Evolutionary conservation across 192 early-diverging fungal genomes (phyloP).

Genomic region (Coemansia sp.): DNA sequence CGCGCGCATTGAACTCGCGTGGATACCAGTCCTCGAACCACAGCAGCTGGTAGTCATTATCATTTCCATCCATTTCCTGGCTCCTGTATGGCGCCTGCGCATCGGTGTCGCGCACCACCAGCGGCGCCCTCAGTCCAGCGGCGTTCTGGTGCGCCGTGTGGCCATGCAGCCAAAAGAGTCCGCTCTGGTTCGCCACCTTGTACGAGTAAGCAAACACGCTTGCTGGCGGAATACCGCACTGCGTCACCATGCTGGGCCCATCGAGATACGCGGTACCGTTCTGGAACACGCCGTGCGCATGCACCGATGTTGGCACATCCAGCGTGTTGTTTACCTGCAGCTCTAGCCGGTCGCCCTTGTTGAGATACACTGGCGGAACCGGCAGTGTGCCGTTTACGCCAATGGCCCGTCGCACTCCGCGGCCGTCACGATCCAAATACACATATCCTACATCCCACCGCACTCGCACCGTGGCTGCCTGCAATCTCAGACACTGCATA

Average conservation of each 20-base stretch:
- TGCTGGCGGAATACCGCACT: slow-evolving; percentile 71
- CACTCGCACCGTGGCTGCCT: slow-evolving; percentile 8
- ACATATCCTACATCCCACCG: slow-evolving; percentile 67
- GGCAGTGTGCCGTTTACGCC: slow-evolving; percentile 65
- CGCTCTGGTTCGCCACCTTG: slow-evolving; percentile 49
- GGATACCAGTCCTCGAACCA: slow-evolving; percentile 70
- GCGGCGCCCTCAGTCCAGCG: slow-evolving; percentile 72
- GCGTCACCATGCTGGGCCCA: slow-evolving; percentile 64
- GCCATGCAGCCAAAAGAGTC: slow-evolving; percentile 80
- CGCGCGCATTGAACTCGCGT: slow-evolving; percentile 17
- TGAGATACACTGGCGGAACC: slow-evolving; percentile 31
- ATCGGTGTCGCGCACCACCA: slow-evolving; percentile 60
- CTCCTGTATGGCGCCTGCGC: slow-evolving; percentile 50
- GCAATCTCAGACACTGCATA: background rate
- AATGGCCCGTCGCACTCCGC: slow-evolving; percentile 56
- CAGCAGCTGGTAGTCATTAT: slow-evolving; percentile 62
- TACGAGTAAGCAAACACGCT: slow-evolving; percentile 64
- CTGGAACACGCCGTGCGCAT: slow-evolving; percentile 76
- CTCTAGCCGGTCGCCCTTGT: slow-evolving; percentile 28
- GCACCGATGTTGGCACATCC: slow-evolving; percentile 60
- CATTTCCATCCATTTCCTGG: no score
- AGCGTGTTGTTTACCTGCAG: slow-evolving; percentile 47
- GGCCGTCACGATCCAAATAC: slow-evolving; percentile 60
- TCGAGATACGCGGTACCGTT: slow-evolving; percentile 65
- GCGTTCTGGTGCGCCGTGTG: slow-evolving; percentile 70